Base-by-base conservation (phyloP, 371 early-diverging fungal species). In the Saksenaea oblongispora region DNA sequence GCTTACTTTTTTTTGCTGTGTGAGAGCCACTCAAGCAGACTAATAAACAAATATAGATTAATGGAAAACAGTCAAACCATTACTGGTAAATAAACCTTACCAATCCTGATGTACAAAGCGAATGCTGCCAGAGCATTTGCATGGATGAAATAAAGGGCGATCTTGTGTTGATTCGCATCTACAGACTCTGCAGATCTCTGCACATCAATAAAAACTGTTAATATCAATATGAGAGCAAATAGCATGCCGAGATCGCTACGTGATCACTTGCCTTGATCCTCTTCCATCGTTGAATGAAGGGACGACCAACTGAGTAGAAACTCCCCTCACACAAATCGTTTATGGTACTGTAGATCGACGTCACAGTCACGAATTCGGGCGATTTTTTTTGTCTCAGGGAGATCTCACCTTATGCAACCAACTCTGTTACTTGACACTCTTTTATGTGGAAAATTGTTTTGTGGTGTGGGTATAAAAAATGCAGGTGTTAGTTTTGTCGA, bases 51-150 rank as follows among this genome's bases (percentile, higher is more conserved):
- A 36, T 14, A 56, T 22, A 24, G 34, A 5, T 41, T 2, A 36
- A 27, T 3, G 10, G n/a, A 61, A 31, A 55, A 18, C 22, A 58
- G 17, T 10, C 17, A 34, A n/a, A 0, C 37, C 11, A 7, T 9
- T 26, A 22, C 27, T 35, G 34, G 26, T 27, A 34, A 54, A 56
- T 34, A 31, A 27, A 18, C 34, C 67, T 66, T 81, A 87, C 88
- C 94, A 93, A 58, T 86, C 86, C 72, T 95, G 92, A 72, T 96
- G 95, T 37, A 96, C 91, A 80, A 82, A 91, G 60, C 84, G 82
- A 76, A 96, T 96, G 72, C 91, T 91, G n/a, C 95, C 95, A 15
- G 93, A 88, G 79, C 96, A 96, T 72, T 90, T 90, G 76, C 96
- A 96, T 3, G 96, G 96, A 73, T 92, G 84, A 74, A 87, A 94